Evolutionary conservation across 2,329 filamentous ascomycete species (phyloP), one percentile per base, ranked within the genome.

Genomic region (Pseudogymnoascus sp.): DNA sequence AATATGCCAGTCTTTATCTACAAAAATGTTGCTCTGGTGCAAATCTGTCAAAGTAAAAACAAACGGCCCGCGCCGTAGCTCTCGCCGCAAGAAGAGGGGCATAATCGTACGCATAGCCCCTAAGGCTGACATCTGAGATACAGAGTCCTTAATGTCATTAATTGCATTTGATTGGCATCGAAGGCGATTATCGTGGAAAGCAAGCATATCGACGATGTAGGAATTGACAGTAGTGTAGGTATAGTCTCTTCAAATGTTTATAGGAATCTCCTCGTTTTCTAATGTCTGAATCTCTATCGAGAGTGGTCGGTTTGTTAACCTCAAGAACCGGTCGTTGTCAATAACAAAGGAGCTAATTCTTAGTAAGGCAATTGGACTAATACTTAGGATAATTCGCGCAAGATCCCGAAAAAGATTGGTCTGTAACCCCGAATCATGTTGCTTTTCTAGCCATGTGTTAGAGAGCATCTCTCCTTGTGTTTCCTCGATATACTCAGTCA

Each of bases 1-100:
- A 36, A 76, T 66, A 53, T 74, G 70, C 72, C 73, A 75, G 40
- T 75, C 60, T 12, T 70, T 60, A 62, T 77, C 74, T 3, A 76
- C 73, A 60, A 76, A 72, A 12, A 76, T 73, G 62, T 79, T 79
- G 63, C 75, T 75, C 56, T 70, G 67, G 49, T 77, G 75, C 18
- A 78, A 64, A 64, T 79, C 76, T 21, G 74, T 77, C 8, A 79
- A 70, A 1, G 60, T 65, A 59, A 70, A 68, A 11, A 73, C 59
- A 62, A 75, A 78, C 1, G 74, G 74, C 1, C 75, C 75, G 16
- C 71, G 56, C 3, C 72, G 67, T 11, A 66, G 62, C 11, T 68
- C 62, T 3, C 66, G 64, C 12, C 62, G 62, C 18, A 69, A 64
- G 12, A 69, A 72, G 5, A 67, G 66, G 9, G 66, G 67, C 40